Percentiles rank a stretch among this genome's conserved stretches.
Conservation (phyloP, 2,329 filamentous ascomycete species). For the Plectosphaerella plurivora region DNA sequence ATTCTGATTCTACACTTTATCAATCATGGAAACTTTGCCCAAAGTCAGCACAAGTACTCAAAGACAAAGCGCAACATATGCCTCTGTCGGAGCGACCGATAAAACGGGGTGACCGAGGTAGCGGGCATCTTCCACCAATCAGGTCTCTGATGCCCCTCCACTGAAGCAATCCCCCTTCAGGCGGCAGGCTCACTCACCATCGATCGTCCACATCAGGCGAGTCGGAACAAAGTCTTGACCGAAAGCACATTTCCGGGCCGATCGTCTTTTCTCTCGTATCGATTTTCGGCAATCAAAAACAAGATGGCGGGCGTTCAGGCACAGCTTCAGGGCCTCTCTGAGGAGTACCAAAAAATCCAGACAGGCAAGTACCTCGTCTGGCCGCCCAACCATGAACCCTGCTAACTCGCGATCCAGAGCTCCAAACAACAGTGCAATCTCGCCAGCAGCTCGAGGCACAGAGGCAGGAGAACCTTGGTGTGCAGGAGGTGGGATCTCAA, state of each 20-base stretch:
- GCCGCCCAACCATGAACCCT: neutral
- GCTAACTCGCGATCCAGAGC: slow-evolving; percentile 49
- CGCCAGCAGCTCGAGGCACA: slow-evolving; percentile 92
- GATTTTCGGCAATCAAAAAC: slow-evolving; percentile 5
- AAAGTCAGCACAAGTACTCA: too few relatives aligned
- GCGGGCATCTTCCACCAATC: too few relatives aligned
- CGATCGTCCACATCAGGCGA: too few relatives aligned
- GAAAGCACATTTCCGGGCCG: neutral
- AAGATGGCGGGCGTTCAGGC: slow-evolving; percentile 70
- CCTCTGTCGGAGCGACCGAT: too few relatives aligned
- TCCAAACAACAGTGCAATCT: slow-evolving; percentile 70
- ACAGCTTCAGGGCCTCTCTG: slow-evolving; percentile 74
- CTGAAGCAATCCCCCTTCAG: too few relatives aligned
- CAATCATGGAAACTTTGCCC: too few relatives aligned
- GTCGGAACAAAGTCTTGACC: too few relatives aligned
- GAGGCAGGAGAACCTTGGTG: slow-evolving; percentile 85
- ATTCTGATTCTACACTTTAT: too few relatives aligned
- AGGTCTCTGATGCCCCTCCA: too few relatives aligned
- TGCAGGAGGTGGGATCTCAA: slow-evolving; percentile 61
- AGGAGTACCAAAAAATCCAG: slow-evolving; percentile 84
- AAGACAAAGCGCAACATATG: too few relatives aligned
- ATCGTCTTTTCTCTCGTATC: neutral
- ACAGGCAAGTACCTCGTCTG: slow-evolving; percentile 53
- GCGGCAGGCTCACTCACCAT: too few relatives aligned
- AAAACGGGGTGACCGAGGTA: too few relatives aligned